Percentiles rank a stretch among this genome's conserved stretches.
These are phyloP conservation scores for Shiraia bambusicola DNA, from an alignment of 2,329 filamentous ascomycete species.

Conservation along the genomic window DNA sequence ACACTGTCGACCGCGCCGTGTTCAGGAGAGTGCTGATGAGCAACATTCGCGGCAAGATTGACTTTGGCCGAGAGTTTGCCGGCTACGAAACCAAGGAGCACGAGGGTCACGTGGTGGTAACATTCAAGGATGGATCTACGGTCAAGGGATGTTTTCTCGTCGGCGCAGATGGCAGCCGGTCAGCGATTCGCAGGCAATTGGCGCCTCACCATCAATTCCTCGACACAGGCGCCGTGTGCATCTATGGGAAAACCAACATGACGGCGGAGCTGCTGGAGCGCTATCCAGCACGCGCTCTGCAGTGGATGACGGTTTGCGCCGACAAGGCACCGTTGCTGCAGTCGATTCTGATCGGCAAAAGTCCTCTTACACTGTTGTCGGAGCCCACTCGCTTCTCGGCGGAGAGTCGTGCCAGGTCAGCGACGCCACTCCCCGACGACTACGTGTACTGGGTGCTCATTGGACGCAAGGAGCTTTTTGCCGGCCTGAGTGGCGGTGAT, in stretches of 20 bases:
- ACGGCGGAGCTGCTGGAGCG: slow-evolving; percentile 18
- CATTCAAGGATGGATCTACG: slow-evolving; percentile 46
- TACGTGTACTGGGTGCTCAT: slow-evolving; percentile 43
- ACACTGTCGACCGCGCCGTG: slow-evolving; percentile 10
- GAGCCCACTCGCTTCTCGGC: slow-evolving; percentile 26
- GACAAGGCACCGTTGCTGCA: slow-evolving; percentile 17
- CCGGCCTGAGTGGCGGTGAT: not conserved
- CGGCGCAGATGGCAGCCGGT: slow-evolving; percentile 53
- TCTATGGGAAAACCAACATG: slow-evolving; percentile 47
- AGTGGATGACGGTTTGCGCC: slow-evolving; percentile 27
- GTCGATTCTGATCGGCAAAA: slow-evolving; percentile 13
- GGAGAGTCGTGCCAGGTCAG: not conserved
- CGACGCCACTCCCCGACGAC: slow-evolving; percentile 20
- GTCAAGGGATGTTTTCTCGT: slow-evolving; percentile 52
- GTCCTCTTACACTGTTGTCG: slow-evolving; percentile 19
- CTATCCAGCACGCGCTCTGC: slow-evolving; percentile 14
- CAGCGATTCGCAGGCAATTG: slow-evolving; percentile 8
- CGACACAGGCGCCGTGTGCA: slow-evolving; percentile 43
- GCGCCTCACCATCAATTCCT: slow-evolving; percentile 36
- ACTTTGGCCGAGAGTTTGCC: not conserved
- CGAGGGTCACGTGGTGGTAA: slow-evolving; percentile 39
- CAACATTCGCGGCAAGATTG: slow-evolving; percentile 41
- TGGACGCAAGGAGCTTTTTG: slow-evolving; percentile 11
- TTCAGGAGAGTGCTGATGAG: slow-evolving; percentile 5
- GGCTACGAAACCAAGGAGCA: not conserved